Base-by-base conservation (phyloP, 2,329 filamentous ascomycete species). In the Beauveria varroae region DNA sequence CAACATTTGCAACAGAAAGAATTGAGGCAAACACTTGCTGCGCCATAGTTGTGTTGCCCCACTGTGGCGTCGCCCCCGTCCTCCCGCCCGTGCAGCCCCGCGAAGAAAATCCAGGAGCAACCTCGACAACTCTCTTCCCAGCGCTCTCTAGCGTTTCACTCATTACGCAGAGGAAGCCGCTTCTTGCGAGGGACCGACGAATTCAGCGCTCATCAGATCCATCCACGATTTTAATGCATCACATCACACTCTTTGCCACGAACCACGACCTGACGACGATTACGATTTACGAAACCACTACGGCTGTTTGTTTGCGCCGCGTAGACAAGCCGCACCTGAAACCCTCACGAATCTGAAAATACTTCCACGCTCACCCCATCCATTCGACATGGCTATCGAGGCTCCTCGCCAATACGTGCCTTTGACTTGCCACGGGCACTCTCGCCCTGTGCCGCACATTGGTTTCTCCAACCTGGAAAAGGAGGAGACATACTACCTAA, bases 351-450 rank as follows among this genome's bases (percentile, higher is more conserved):
- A 55, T 18, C 43, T 14, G 20, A 47, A 40, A 28, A 18, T 2
- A 49, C 22, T 37, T 5, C 34, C 14, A 43, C 43, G n/a, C 30
- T 28, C 37, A 60, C 26, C 43, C 47, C 34, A 24, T 46, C 49
- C n/a, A 22, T 22, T 28, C 44, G 43, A 56, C 20, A 76, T 76
- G 74, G 69, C 73, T 63, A 66, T 71, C 16, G 74, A 77, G 65
- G 61, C 64, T 14, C 68, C 73, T 63, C 78, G 81, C 58, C 81
- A 83, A 73, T 91, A 92, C 62, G 91, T 96, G 60, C 93, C 93
- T 61, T 78, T 97, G 73, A 97, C 93, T 66, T 97, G 93, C 75
- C 93, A 97, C 75, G 93, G 93, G 65, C 93, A 97, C 75, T 96
- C 93, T 57, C 86, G 93, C 63, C 93, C 93, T 1, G 92, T 97